These are phyloP conservation scores for Pseudohyphozyma bogoriensis DNA, from an alignment of 768 basidiomycete genomes.

Conservation along the genomic window DNA sequence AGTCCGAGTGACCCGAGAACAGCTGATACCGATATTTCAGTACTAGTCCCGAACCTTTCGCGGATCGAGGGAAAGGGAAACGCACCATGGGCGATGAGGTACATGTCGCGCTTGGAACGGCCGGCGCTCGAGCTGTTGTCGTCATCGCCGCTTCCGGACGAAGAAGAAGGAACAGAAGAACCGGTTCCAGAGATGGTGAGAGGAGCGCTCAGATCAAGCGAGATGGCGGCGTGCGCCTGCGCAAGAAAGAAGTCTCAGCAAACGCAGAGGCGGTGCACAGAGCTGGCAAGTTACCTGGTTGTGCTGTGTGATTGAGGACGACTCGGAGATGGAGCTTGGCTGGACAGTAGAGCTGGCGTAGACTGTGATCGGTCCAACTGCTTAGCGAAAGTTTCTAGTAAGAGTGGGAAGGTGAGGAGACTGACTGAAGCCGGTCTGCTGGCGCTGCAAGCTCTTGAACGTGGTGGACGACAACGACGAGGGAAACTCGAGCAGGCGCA, in stretches of 20 bases:
- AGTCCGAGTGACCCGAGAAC: constrained; percentile 5
- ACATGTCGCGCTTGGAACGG: constrained; percentile 8
- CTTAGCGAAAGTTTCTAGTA: too few relatives aligned
- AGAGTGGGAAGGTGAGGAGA: too few relatives aligned
- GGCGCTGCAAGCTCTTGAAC: background rate
- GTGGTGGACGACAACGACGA: constrained; percentile 1
- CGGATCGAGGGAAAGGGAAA: too few relatives aligned
- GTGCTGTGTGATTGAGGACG: constrained; percentile 3
- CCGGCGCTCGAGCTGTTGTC: background rate
- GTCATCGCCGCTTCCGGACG: background rate
- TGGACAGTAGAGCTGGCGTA: background rate
- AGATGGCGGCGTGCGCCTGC: background rate
- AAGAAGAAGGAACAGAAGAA: background rate
- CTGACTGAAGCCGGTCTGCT: too few relatives aligned
- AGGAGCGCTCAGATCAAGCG: background rate
- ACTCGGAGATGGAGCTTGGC: constrained; percentile 8
- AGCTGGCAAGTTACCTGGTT: constrained; percentile 1
- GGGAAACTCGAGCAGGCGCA: background rate
- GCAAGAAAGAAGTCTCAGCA: too few relatives aligned
- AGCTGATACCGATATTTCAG: background rate
- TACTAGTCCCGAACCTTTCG: background rate
- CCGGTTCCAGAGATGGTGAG: background rate
- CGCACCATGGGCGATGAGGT: constrained; percentile 11
- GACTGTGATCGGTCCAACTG: too few relatives aligned
- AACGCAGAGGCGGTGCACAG: background rate